Percentiles rank a stretch among this genome's conserved stretches.
Evolutionary conservation across 2,329 filamentous ascomycete genomes (phyloP).

Genomic region (Trichoderma hamatum): DNA sequence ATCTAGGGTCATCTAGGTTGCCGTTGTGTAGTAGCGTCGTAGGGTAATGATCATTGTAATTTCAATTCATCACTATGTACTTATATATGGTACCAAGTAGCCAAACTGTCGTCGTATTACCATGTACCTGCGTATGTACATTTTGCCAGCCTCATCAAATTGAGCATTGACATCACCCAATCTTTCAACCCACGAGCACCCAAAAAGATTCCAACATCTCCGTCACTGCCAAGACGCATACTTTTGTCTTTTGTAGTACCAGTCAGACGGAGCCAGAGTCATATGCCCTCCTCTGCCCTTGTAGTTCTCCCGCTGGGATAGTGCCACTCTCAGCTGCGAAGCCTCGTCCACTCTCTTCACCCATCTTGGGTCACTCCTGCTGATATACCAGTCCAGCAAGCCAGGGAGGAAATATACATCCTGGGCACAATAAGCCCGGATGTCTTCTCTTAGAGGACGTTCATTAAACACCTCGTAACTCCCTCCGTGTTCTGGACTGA

Average conservation of each 20-base stretch:
- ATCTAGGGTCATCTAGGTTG: no score
- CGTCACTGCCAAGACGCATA: no score
- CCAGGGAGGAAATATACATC: constrained; percentile 49
- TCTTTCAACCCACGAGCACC: no score
- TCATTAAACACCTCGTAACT: constrained; percentile 49
- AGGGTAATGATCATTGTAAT: no score
- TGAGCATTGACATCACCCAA: no score
- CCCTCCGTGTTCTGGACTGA: constrained; percentile 48
- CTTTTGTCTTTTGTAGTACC: not conserved
- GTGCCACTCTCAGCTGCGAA: constrained; percentile 35
- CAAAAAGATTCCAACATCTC: no score
- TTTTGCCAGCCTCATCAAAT: no score
- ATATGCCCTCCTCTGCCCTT: constrained; percentile 37
- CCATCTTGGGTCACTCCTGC: constrained; percentile 30
- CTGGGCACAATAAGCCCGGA: constrained; percentile 50
- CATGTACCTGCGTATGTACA: no score
- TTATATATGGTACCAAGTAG: no score
- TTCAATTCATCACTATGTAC: no score
- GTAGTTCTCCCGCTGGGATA: constrained; percentile 37
- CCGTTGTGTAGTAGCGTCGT: no score
- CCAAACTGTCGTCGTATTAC: no score
- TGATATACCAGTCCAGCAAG: constrained; percentile 38
- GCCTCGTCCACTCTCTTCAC: constrained; percentile 34
- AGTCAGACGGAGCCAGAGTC: constrained; percentile 34
- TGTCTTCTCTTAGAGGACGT: constrained; percentile 46